Evolutionary conservation across 2,329 filamentous ascomycete species (phyloP).

Genomic region (Nemania sp.): DNA sequence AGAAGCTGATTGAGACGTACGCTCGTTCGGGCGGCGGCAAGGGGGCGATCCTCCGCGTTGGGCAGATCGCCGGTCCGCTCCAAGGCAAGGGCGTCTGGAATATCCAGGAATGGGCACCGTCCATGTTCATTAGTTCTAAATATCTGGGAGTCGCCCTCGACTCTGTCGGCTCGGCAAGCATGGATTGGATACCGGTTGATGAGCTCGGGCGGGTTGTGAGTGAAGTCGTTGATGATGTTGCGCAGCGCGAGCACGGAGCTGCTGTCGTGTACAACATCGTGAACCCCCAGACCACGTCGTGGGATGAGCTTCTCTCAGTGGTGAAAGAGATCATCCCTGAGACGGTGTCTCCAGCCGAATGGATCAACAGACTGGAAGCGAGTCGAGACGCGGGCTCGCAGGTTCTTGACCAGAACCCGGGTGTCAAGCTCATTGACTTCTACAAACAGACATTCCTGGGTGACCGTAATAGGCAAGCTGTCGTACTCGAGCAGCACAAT

Average conservation of each 20-base stretch:
- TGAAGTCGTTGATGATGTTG: conserved; percentile 42
- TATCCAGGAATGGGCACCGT: conserved; percentile 47
- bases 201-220: conserved; percentile 43
- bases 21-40: conserved; percentile 30
- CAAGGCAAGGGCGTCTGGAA: conserved; percentile 46
- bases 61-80: conserved; percentile 48
- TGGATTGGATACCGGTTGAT: conserved; percentile 50
- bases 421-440: conserved; percentile 37
- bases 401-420: conserved; percentile 32
- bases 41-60: conserved; percentile 47
- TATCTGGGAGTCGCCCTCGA: conserved; percentile 41
- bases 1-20: conserved; percentile 46
- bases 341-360: conserved; percentile 29
- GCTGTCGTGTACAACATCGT: conserved; percentile 37
- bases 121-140: conserved; percentile 46
- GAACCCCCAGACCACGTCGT: conserved; percentile 27
- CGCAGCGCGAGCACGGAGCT: conserved; percentile 5
- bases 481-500: conserved; percentile 27
- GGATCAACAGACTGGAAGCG: conserved; percentile 33
- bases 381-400: conserved; percentile 21
- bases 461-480: not conserved
- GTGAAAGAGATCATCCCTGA: conserved; percentile 28
- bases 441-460: conserved; percentile 35
- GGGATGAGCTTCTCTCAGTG: conserved; percentile 31
- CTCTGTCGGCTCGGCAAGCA: conserved; percentile 39